A percentile compares a stretch with the other conserved stretches of the same genome.
phyloP scores from a whole-genome alignment of 805 yeast species.

The Hanseniaspora occidentalis region DNA sequence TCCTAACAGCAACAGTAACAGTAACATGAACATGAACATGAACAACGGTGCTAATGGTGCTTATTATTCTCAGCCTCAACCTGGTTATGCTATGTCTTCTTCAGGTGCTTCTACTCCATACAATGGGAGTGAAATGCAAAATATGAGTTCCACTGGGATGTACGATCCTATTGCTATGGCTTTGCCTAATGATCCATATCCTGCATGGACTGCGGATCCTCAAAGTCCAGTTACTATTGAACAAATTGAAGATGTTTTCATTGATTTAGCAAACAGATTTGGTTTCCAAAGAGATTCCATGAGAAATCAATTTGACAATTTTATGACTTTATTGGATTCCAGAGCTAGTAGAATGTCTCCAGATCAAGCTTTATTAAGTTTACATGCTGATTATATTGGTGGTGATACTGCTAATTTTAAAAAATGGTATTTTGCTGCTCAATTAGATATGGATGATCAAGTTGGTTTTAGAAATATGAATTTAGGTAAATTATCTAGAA shows the following conservation, averaged over 20 bases:
- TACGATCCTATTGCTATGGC: slow-evolving; percentile 53
- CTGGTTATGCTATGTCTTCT: slow-evolving; percentile 76
- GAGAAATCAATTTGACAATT: slow-evolving; percentile 85
- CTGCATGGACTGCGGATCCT: slow-evolving; percentile 98
- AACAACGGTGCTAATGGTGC: slow-evolving; percentile 58
- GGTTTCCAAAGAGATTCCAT: slow-evolving; percentile 89
- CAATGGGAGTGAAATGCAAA: slow-evolving; percentile 43
- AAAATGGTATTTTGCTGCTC: slow-evolving; percentile 85
- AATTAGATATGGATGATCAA: slow-evolving; percentile 73
- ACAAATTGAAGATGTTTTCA: slow-evolving; percentile 77
- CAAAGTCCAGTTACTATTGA: slow-evolving; percentile 77
- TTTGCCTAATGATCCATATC: slow-evolving; percentile 85
- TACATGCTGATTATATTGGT: slow-evolving; percentile 82
- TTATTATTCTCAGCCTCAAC: slow-evolving; percentile 74
- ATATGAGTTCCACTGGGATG: slow-evolving; percentile 1
- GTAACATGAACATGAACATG: slow-evolving; percentile 63
- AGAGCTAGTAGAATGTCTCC: slow-evolving; percentile 85
- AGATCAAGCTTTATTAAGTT: slow-evolving; percentile 67
- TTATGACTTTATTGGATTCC: slow-evolving; percentile 73
- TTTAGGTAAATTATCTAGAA: slow-evolving; percentile 62
- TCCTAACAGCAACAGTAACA: too few relatives aligned
- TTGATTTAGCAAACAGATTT: slow-evolving; percentile 69
- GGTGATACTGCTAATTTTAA: slow-evolving; percentile 78
- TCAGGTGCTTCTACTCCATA: slow-evolving; percentile 94
- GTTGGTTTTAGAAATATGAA: slow-evolving; percentile 75